Base-by-base conservation (phyloP, 176 grass and related monocot genomes). In the Areca catechu region DNA sequence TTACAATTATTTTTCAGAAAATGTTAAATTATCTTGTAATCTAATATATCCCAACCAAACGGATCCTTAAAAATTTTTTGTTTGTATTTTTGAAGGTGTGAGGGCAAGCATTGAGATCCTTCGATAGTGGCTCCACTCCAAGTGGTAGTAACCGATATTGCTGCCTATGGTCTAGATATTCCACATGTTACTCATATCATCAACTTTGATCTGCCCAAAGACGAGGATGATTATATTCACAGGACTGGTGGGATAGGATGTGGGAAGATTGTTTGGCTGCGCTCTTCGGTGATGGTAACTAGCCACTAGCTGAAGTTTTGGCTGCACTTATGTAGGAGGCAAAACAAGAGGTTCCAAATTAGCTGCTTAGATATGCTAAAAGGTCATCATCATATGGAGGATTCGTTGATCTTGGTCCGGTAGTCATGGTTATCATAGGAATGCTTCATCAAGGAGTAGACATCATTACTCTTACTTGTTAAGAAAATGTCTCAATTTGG, bases 221-320 rank as follows among this genome's bases (percentile, higher is more conserved):
- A 74, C 55, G 74, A 90, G 4, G 86, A 86, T 24, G 75, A 82
- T 5, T 90, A 95, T 3, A 83, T 95, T 70, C 86, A 95, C 55
- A 70, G 91, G 65, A 95, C 90, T 19, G 80, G 91, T 43, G 85
- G 91, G 69, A 95, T 86, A 15, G 88, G 88, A n/a, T 67, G 88
- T 6, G 91, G 91, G 10, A 95, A 90, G 71, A 59, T 82, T 2
- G 91, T 19, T 25, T 37, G 0, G 86, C 91, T 0, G 91, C 86
- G 18, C 90, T 95, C 60, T 95, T 95, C 50, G 70, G 71, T 0
- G 73, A 83, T 29, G 54, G 50, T 0, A 79, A 95, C 37, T 80
- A 76, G 18, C 34, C 71, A 15, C 50, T 87, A 16, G 83, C 91
- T 0, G 90, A 90, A 22, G 74, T 67, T 20, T 49, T 95, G 48